A percentile compares a stretch with the other conserved stretches of the same genome.
Evolutionary conservation across 2,329 filamentous ascomycete genomes (phyloP).

Genomic region (Spiromastix sp.): DNA sequence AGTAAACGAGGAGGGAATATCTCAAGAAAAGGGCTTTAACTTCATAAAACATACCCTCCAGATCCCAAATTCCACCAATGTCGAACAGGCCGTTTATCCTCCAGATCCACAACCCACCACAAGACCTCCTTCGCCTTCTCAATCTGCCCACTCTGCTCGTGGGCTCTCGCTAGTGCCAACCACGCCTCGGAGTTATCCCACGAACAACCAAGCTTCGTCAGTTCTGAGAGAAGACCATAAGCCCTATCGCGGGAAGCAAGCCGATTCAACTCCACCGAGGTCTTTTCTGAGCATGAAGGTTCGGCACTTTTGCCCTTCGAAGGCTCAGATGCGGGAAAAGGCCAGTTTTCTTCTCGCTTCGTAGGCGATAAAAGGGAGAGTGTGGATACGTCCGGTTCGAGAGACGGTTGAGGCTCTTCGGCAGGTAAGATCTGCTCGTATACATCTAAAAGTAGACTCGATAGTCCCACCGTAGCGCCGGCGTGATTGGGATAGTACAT

Average conservation of each 20-base stretch:
- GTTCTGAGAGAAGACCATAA: conserved; percentile 65
- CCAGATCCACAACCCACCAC: conserved; percentile 96
- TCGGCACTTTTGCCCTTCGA: not conserved
- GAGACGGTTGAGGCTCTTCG: conserved; percentile 21
- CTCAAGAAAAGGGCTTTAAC: too few species aligned
- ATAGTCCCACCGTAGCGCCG: conserved; percentile 68
- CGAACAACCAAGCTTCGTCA: conserved; percentile 75
- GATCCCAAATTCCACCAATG: conserved; percentile 63
- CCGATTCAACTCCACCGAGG: conserved; percentile 64
- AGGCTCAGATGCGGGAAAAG: not conserved
- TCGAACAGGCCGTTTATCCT: conserved; percentile 71
- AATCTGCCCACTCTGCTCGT: conserved; percentile 75
- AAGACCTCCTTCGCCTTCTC: conserved; percentile 86
- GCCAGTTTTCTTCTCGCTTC: conserved; percentile 8
- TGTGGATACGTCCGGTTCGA: conserved; percentile 18
- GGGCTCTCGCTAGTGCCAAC: conserved; percentile 75
- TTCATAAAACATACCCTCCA: conserved; percentile 54
- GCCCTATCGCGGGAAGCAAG: conserved; percentile 86
- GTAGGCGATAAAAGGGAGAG: conserved; percentile 16
- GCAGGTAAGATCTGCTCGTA: conserved; percentile 47
- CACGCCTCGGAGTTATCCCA: conserved; percentile 94
- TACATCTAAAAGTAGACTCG: conserved; percentile 76
- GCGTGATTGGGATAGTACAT: conserved; percentile 71
- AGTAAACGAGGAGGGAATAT: too few species aligned
- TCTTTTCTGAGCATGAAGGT: conserved; percentile 26